A percentile compares a stretch with the other conserved stretches of the same genome.
phyloP scores from a whole-genome alignment of 2,329 filamentous ascomycete genomes.

The Bipolaris oryzae region DNA sequence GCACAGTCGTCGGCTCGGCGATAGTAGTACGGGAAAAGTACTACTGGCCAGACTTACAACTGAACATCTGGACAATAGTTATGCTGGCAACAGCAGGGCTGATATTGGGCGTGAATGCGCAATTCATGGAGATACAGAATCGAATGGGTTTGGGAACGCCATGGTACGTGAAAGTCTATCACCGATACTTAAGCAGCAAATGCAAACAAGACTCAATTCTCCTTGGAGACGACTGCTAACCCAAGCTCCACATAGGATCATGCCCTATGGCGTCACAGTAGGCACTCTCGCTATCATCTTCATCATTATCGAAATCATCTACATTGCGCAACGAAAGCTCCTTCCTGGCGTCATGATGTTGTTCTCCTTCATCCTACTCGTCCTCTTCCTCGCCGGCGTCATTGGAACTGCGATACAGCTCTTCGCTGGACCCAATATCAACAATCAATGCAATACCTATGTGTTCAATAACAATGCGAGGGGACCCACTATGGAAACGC shows the following conservation, averaged over 20 bases:
- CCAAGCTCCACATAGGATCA: slow-evolving; percentile 57
- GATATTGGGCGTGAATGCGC: slow-evolving; percentile 65
- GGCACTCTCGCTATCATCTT: slow-evolving; percentile 63
- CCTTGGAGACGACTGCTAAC: slow-evolving; percentile 9
- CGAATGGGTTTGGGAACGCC: slow-evolving; percentile 62
- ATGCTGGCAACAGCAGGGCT: slow-evolving; percentile 64
- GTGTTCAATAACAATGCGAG: slow-evolving; percentile 55
- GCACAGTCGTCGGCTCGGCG: slow-evolving; percentile 46
- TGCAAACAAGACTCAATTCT: neutral
- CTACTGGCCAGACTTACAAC: slow-evolving; percentile 68
- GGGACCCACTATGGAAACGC: slow-evolving; percentile 60
- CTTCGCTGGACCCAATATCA: slow-evolving; percentile 64
- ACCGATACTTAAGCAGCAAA: neutral
- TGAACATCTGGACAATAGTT: slow-evolving; percentile 69
- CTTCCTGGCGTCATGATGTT: slow-evolving; percentile 65
- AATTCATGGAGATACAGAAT: slow-evolving; percentile 65
- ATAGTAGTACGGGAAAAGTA: slow-evolving; percentile 60
- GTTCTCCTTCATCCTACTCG: slow-evolving; percentile 65
- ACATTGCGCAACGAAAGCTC: slow-evolving; percentile 62
- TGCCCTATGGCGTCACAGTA: slow-evolving; percentile 67
- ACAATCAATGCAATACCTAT: slow-evolving; percentile 64
- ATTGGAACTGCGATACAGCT: slow-evolving; percentile 68
- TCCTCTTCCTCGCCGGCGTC: slow-evolving; percentile 66
- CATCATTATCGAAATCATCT: slow-evolving; percentile 63
- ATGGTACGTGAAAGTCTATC: slow-evolving; percentile 56